Evolutionary conservation across 148 eudicot species (phyloP), one percentile per base, ranked within the genome.

Genomic region (Chenopodium quinoa): DNA sequence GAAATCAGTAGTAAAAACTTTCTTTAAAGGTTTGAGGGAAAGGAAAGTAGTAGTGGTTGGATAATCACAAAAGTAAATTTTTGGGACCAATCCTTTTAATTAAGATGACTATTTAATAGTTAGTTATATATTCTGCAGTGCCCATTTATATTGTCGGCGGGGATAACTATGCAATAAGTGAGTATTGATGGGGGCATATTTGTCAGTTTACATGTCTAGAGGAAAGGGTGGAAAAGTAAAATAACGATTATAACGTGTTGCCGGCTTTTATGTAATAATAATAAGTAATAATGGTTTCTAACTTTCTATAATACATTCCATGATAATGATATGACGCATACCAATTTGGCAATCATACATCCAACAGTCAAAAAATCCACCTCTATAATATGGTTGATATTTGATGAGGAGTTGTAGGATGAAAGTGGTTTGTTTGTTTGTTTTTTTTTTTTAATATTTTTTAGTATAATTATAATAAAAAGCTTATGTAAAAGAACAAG

Each of bases 311-410:
- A 4, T 46, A n/a, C 75, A 72, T 72, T 72, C 54, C 25, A 44
- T 44, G 75, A 44, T n/a, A 44, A 72, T 72, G 56, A 72, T 48
- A 72, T 46, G 29, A 46, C 19, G 56, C 75, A 31, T 46, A 72
- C 50, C 75, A 72, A 44, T 23, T 46, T 72, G 56, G 29, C 75
- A 72, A 72, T 72, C 31, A 44, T 32, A 66, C 37, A 20, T 72
- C 23, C 5, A 19, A 14, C 2, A 40, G 27, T 71, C 75, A 9
- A 44, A 46, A 31, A 9, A 69, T 32, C 20, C 72, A 69, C 40
- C 72, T 37, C 31, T 20, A 44, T 6, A 19, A 4, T 72, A 2
- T 4, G 22, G n/a, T 3, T 68, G 17, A 22, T 72, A 20, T 40
- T 40, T 40, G 44, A 40, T 72, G 9, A n/a, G 54, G 71, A 27